Evolutionary conservation across 495 filamentous ascomycete genomes (phyloP).

Genomic region (Cenococcum geophilum): DNA sequence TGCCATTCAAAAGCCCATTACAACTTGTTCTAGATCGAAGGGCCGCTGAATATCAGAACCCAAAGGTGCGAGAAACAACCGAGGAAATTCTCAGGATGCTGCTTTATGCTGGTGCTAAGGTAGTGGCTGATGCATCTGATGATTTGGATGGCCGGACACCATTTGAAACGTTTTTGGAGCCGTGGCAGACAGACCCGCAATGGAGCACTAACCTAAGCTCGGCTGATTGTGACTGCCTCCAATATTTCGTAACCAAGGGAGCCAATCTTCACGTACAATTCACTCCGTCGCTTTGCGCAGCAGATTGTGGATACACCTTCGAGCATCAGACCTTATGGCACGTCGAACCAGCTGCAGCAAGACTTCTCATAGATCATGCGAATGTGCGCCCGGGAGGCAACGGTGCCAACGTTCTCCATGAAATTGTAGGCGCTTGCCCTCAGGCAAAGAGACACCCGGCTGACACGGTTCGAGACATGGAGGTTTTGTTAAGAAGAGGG

Average conservation of each 20-base stretch:
- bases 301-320: conserved; percentile 12
- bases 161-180: conserved; percentile 24
- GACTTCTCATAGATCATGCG: conserved; percentile 21
- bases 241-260: conserved; percentile 18
- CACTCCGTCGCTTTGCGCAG: conserved; percentile 10
- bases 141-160: conserved; percentile 11
- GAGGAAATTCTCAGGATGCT: conserved; percentile 26
- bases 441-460: conserved; percentile 24
- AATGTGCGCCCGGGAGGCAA: conserved; percentile 13
- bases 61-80: conserved; percentile 2
- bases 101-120: conserved; percentile 27
- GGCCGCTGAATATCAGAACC: conserved; percentile 4
- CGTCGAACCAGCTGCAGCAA: conserved; percentile 9
- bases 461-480: conserved; percentile 23
- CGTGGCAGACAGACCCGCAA: conserved; percentile 15
- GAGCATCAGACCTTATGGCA: conserved; percentile 26
- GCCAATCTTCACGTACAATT: conserved; percentile 14
- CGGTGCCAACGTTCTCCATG: conserved; percentile 20
- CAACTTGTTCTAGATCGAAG: conserved; percentile 22
- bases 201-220: conserved; percentile 14
- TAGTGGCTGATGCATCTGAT: conserved; percentile 8
- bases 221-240: conserved; percentile 13
- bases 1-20: conserved; percentile 15
- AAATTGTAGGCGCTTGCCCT: conserved; percentile 21
- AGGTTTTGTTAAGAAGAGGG: conserved; percentile 19